Evolutionary conservation across 257 asterid species (phyloP), one percentile per base, ranked within the genome.

Genomic region (Nicotiana undulata): DNA sequence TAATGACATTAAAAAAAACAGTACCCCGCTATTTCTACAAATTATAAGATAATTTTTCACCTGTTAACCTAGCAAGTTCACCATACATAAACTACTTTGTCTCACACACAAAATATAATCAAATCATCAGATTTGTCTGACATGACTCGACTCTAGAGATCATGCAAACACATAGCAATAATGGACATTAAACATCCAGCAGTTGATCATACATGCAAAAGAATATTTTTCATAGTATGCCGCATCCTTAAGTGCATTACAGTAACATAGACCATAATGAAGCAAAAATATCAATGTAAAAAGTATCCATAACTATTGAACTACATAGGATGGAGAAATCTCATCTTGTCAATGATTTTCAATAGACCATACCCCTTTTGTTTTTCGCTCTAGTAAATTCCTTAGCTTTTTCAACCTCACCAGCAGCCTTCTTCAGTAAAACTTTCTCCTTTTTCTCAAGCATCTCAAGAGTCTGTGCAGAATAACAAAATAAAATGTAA

Each of bases 391-490:
- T 89, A 75, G 96, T 92, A 64, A 87, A 90, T 75, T 92, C 96
- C 93, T 89, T 91, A 28, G 96, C 97, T 85, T 84, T 92, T 86
- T 92, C 96, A 74, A 91, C 93, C 83, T 92, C 97, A 0, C 87
- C 92, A 2, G 90, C 81, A 87, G 91, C 92, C 83, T 91, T 91
- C 90, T 92, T 92, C 89, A 88, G 81, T 59, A 91, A 88, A 83
- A 92, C 96, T 46, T 87, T 90, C 85, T 92, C 96, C 77, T 92
- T 91, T 77, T 91, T 91, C 97, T 92, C 97, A 51, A 91, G 87
- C 97, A 92, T 92, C 82, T 90, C 97, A 80, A 92, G 96, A 75
- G 97, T 90, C 96, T 91, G 87, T 86, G 77, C 20, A 72, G 78
- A 79, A 83, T 31, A 49, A 52, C 79, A 66, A 82, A 24, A 74